Percentiles rank a stretch among this genome's conserved stretches.
These are phyloP conservation scores for Suhomyces maxii DNA, from an alignment of 1,139 yeast species.

Conservation along the genomic window DNA sequence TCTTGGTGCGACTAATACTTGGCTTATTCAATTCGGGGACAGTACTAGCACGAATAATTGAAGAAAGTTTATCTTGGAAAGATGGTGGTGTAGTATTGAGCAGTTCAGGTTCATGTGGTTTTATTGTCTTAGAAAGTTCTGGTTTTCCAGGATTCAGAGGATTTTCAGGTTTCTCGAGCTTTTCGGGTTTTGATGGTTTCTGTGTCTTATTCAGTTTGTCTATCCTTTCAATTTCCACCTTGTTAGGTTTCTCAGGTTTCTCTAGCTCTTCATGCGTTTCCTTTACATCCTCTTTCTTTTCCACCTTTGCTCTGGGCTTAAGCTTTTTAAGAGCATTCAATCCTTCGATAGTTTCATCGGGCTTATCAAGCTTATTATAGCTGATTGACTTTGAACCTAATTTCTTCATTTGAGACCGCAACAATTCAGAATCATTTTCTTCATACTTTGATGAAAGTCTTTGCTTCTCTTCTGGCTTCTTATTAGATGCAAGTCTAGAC, in stretches of 20 bases:
- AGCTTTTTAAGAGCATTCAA: constrained; percentile 19
- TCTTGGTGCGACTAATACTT: constrained; percentile 9
- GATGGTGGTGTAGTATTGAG: constrained; percentile 1
- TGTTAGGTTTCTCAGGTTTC: constrained; percentile 1
- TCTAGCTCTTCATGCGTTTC: not conserved
- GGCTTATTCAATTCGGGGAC: constrained; percentile 18
- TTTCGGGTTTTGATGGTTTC: constrained; percentile 3
- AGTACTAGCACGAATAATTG: constrained; percentile 25
- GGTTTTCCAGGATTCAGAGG: constrained; percentile 2
- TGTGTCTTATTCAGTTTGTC: not conserved
- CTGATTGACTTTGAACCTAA: constrained; percentile 14
- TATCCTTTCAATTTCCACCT: constrained; percentile 8
- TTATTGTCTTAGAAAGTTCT: not conserved
- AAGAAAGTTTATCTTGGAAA: constrained; percentile 24
- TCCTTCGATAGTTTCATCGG: constrained; percentile 16
- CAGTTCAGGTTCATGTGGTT: not conserved
- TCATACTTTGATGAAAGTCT: constrained; percentile 21
- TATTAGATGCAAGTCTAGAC: constrained; percentile 15
- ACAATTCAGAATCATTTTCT: constrained; percentile 23
- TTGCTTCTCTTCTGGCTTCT: constrained; percentile 11
- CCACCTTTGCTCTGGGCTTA: constrained; percentile 7
- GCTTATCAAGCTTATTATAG: constrained; percentile 11
- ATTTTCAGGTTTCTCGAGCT: constrained; percentile 1
- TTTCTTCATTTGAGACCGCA: constrained; percentile 25
- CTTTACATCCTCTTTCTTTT: not conserved